These are phyloP conservation scores for Phoma herbarum DNA, from an alignment of 2,329 filamentous ascomycete genomes.

Conservation along the genomic window DNA sequence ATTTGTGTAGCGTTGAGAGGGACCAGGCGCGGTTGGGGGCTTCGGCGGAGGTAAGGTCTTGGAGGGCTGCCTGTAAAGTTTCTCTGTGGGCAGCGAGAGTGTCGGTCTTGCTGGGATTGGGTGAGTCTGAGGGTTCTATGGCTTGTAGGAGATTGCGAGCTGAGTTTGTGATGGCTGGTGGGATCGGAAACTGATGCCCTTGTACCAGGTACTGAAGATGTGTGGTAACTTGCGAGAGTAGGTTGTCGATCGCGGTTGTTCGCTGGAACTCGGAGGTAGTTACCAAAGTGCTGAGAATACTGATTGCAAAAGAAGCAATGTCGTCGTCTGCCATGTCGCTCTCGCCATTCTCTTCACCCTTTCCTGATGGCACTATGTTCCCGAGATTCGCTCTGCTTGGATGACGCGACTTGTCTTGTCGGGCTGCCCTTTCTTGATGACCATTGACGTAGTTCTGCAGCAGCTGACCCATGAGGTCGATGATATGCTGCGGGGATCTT, in stretches of 20 bases:
- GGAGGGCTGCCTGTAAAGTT: conserved; percentile 33
- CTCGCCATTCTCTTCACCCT: not conserved
- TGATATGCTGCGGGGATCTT: conserved; percentile 68
- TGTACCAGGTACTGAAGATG: conserved; percentile 39
- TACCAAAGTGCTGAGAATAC: conserved; percentile 51
- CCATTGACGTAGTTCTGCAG: conserved; percentile 57
- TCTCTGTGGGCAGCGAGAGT: conserved; percentile 59
- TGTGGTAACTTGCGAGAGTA: conserved; percentile 21
- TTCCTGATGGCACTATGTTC: conserved; percentile 29
- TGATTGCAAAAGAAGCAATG: conserved; percentile 52
- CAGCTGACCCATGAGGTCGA: conserved; percentile 70
- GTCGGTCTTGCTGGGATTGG: conserved; percentile 51
- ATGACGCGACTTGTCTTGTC: conserved; percentile 22
- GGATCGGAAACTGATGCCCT: conserved; percentile 17
- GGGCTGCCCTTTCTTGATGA: conserved; percentile 55
- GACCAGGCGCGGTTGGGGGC: conserved; percentile 51
- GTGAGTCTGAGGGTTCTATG: conserved; percentile 58
- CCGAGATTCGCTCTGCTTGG: conserved; percentile 39
- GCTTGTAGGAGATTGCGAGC: conserved; percentile 59
- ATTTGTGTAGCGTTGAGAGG: conserved; percentile 43
- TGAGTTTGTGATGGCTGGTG: conserved; percentile 37
- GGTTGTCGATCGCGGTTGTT: conserved; percentile 32
- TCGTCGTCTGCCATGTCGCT: conserved; percentile 45
- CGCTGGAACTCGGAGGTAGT: conserved; percentile 46
- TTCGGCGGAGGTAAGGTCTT: conserved; percentile 44